Evolutionary conservation across 208 protist species (phyloP), one percentile per base, ranked within the genome.

Genomic region (Trypanosomatidae sp.): DNA sequence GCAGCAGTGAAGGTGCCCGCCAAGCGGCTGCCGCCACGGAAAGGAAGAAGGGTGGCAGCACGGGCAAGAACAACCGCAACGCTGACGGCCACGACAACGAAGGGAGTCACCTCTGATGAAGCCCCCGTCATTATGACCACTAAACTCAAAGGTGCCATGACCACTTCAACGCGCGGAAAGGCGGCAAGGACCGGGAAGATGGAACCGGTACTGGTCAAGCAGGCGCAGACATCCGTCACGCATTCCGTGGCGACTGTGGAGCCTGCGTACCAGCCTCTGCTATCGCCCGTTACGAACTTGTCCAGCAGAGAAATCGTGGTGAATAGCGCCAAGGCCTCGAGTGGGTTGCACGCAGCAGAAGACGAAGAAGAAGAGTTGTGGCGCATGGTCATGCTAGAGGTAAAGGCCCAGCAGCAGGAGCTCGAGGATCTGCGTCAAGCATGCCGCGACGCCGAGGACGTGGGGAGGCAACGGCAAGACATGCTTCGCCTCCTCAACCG

Each of bases 371-470:
- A 95, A 60, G 76, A 71, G 33, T 25, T 80, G 60, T 96, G 91
- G 89, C 66, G 81, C 43, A 88, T 87, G 68, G 74, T 79, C 55
- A 78, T 86, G 78, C 70, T 94, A 12, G 91, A 96, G 76, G 72
- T 90, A 49, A 86, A 83, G 47, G 89, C 91, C 47, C 84, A 84
- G 65, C 71, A 81, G 72, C 72, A 74, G 58, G 89, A 94, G 64
- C 82, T 94, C n/a, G 71, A 77, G 28, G 86, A 94, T 15, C 60
- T 88, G 22, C 69, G 77, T 8, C 49, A 83, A 25, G 80, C 79
- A 9, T 56, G 82, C 25, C 74, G 50, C 44, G 77, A 66, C 39
- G 79, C 85, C n/a, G 86, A 92, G 66, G 86, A 93, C 7, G 36
- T 74, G 28, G 68, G 71, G 15, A 59, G 69, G 44, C n/a, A 50